These are phyloP conservation scores for Sporothrix inflata DNA, from an alignment of 2,329 filamentous ascomycete species.

Conservation along the genomic window DNA sequence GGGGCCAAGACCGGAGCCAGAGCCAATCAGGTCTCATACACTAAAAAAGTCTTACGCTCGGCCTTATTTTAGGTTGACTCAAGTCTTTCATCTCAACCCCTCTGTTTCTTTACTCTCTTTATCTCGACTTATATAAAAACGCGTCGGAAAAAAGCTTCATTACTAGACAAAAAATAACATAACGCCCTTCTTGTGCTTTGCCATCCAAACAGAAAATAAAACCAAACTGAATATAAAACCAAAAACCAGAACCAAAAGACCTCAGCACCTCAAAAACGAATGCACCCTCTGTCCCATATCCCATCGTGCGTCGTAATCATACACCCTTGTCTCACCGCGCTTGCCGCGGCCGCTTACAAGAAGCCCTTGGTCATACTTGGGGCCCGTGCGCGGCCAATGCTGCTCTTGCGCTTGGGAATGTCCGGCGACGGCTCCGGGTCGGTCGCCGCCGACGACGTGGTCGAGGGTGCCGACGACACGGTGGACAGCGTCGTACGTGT, in stretches of 20 bases:
- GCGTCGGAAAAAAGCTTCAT: constrained; percentile 11
- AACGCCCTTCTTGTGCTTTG: constrained; percentile 18
- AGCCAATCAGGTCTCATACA: constrained; percentile 1
- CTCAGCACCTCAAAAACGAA: background rate
- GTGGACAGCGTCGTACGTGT: constrained; percentile 38
- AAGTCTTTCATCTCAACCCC: too few species aligned
- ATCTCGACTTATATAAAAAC: background rate
- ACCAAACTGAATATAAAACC: constrained; percentile 10
- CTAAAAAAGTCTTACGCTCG: constrained; percentile 7
- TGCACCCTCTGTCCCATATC: constrained; percentile 13
- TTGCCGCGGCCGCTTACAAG: constrained; percentile 49
- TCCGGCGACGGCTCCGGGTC: constrained; percentile 45
- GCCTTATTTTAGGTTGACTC: background rate
- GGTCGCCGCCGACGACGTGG: background rate
- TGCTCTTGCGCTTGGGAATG: constrained; percentile 67
- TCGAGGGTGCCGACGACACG: constrained; percentile 47
- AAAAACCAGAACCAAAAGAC: constrained; percentile 2
- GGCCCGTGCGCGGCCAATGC: constrained; percentile 61
- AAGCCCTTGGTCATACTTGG: constrained; percentile 80
- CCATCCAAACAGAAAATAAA: constrained; percentile 15
- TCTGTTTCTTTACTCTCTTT: too few species aligned
- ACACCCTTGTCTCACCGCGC: background rate
- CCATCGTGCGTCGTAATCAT: constrained; percentile 5
- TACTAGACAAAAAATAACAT: constrained; percentile 22
- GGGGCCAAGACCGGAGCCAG: background rate